Conservation (phyloP, 495 filamentous ascomycete species). For the Acidomyces sp. region DNA sequence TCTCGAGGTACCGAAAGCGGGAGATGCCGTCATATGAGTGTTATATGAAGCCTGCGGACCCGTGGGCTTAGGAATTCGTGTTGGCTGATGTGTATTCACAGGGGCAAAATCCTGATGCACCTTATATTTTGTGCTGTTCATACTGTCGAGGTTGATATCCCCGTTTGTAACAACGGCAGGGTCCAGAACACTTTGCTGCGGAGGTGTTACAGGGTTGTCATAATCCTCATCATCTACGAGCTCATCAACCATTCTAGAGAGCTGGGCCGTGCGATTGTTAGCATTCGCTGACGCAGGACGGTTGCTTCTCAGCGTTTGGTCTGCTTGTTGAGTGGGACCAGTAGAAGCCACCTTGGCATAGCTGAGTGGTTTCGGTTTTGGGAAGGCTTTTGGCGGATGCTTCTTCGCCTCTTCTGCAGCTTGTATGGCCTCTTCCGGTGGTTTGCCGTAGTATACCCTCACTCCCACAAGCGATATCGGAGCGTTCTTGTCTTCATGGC, state of each 20-base stretch:
- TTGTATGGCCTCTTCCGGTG: background rate
- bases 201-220: constrained; percentile 26
- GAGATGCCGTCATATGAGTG: no score
- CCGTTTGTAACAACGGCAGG: constrained; percentile 14
- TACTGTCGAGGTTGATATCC: background rate
- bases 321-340: background rate
- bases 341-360: constrained; percentile 16
- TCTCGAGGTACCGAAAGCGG: constrained; percentile 2
- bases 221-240: constrained; percentile 42
- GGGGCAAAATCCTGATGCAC: background rate
- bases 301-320: background rate
- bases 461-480: constrained; percentile 9
- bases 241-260: constrained; percentile 47
- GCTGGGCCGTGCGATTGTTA: constrained; percentile 16
- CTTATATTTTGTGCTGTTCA: background rate
- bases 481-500: constrained; percentile 38
- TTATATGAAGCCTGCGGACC: no score
- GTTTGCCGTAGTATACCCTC: constrained; percentile 10
- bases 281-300: background rate
- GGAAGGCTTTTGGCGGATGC: background rate
- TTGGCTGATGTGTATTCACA: constrained; percentile 3
- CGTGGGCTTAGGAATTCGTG: background rate
- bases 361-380: constrained; percentile 8
- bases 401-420: constrained; percentile 3
- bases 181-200: constrained; percentile 22